phyloP scores from a whole-genome alignment of 2,329 filamentous ascomycete species.

The Huntiella abstrusa region DNA sequence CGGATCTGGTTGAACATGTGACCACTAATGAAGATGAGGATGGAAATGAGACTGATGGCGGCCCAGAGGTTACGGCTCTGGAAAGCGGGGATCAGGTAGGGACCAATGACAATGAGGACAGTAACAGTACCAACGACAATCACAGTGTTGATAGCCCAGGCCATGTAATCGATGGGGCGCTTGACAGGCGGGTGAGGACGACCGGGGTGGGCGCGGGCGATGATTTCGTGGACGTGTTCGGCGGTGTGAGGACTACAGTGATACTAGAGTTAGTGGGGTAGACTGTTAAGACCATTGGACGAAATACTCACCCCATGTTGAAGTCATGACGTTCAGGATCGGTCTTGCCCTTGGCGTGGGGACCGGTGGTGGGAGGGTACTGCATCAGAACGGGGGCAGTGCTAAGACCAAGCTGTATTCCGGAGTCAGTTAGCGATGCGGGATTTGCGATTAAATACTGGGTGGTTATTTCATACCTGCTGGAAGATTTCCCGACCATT shows the following conservation, averaged over 20 bases:
- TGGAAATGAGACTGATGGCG: conserved; percentile 66
- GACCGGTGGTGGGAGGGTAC: conserved; percentile 64
- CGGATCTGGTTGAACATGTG: conserved; percentile 99
- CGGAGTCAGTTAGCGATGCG: background rate
- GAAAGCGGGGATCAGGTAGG: conserved; percentile 62
- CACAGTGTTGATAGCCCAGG: conserved; percentile 48
- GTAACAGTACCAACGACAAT: conserved; percentile 53
- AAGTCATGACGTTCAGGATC: conserved; percentile 75
- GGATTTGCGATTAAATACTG: background rate
- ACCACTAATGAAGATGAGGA: conserved; percentile 84
- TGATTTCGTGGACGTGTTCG: conserved; percentile 62
- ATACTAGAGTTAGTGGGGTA: conserved; percentile 1
- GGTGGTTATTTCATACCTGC: conserved; percentile 37
- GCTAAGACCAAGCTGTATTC: conserved; percentile 62
- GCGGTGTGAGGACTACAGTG: conserved; percentile 47
- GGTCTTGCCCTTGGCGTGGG: conserved; percentile 49
- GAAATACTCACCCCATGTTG: conserved; percentile 45
- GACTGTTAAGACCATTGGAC: background rate
- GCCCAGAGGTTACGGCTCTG: conserved; percentile 93
- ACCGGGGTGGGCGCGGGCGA: conserved; percentile 59
- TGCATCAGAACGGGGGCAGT: conserved; percentile 80
- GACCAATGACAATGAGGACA: conserved; percentile 49
- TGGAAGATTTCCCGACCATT: conserved; percentile 74
- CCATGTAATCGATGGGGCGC: conserved; percentile 74
- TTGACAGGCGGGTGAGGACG: conserved; percentile 59